Evolutionary conservation across 306 rosid genomes (phyloP), one percentile per base, ranked within the genome.

Genomic region (Fagus crenata): DNA sequence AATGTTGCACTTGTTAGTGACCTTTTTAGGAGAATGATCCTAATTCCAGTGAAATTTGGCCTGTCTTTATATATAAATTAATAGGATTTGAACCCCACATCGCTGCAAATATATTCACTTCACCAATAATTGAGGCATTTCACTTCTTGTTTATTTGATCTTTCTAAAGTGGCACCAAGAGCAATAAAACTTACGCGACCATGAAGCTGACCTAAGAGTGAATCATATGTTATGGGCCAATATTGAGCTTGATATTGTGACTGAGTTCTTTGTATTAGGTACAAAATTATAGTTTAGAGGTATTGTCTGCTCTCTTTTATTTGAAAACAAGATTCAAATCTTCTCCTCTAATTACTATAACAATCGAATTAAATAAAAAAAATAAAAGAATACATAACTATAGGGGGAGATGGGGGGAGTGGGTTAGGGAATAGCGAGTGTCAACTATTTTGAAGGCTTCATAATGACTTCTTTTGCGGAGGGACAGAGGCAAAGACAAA

Each of bases 401-500:
- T 22, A 22, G 60, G 74, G 58, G 77, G 56, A 53, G 35, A 59
- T 69, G 36, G 58, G 37, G 72, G 53, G 39, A 28, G 81, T 78
- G 64, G 71, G 70, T 51, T 13, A 67, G 78, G 80, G 78, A 69
- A 84, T 72, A 49, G 7, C 65, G 75, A 74, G 79, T 74, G 83
- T 77, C 78, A 80, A 80, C 68, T 28, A 28, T 55, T 75, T 84
- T 78, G 83, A 81, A 67, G 77, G 75, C 85, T 73, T 71, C 82
- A 49, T 36, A 65, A 65, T 75, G 81, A 75, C 70, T 51, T 83
- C 72, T 83, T 69, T 78, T 51, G 9, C 15, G 15, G 59, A 81
- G 73, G 49, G 31, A 76, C 43, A 73, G 54, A 1, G 53, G 36
- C 69, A 74, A 80, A 59, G 81, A 72, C 81, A 81, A 68, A 81